These are phyloP conservation scores for Aureobasidium leucospermi DNA, from an alignment of 2,329 filamentous ascomycete genomes.

Conservation along the genomic window DNA sequence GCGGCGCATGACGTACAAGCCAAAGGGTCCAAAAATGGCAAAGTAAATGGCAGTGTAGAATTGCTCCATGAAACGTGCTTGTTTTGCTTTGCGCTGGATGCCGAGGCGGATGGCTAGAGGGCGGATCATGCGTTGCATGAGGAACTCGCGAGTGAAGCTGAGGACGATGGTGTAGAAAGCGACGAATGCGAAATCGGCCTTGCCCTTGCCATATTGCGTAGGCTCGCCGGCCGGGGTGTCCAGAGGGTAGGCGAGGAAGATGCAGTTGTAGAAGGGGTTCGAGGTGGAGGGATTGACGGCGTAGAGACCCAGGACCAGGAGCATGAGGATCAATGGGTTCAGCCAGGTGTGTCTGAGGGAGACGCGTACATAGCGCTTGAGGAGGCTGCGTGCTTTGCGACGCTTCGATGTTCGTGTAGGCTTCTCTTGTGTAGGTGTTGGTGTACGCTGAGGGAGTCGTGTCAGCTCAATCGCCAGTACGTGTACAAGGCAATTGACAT, in stretches of 20 bases:
- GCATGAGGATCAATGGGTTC: conserved; percentile 60
- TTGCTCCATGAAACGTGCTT: conserved; percentile 91
- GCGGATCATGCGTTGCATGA: conserved; percentile 84
- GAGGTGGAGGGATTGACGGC: conserved; percentile 66
- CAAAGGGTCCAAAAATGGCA: conserved; percentile 69
- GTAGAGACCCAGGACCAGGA: conserved; percentile 60
- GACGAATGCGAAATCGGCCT: conserved; percentile 78
- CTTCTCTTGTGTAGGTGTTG: conserved; percentile 14
- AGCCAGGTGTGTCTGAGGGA: conserved; percentile 53
- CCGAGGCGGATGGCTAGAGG: conserved; percentile 65
- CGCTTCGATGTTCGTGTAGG: conserved; percentile 36
- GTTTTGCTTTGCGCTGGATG: conserved; percentile 67
- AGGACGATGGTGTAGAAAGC: conserved; percentile 83
- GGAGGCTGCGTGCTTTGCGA: conserved; percentile 36
- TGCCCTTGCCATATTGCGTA: conserved; percentile 79
- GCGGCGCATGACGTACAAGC: conserved; percentile 81
- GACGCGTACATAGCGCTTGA: conserved; percentile 39
- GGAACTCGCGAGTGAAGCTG: conserved; percentile 88
- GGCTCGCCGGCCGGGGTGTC: conserved; percentile 36
- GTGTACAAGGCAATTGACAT: background rate
- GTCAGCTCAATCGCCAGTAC: background rate
- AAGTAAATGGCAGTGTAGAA: conserved; percentile 93
- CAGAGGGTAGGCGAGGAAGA: conserved; percentile 79
- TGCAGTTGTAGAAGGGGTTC: conserved; percentile 72
- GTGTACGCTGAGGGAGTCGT: conserved; percentile 14